phyloP scores from a whole-genome alignment of 768 basidiomycete genomes.

The Cystofilobasidium macerans region DNA sequence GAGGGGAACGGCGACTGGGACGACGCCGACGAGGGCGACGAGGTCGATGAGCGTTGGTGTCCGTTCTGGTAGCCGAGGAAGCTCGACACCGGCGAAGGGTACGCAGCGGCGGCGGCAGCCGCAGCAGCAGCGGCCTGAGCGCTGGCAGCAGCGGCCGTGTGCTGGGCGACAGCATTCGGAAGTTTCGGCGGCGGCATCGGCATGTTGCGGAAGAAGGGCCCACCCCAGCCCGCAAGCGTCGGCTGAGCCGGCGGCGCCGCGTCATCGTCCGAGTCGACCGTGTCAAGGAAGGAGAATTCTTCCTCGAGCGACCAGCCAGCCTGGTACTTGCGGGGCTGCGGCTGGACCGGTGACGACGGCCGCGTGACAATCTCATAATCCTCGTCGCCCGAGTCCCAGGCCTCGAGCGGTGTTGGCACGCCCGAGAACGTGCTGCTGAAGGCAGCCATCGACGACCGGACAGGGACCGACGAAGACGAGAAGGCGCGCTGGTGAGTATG shows the following conservation, averaged over 20 bases:
- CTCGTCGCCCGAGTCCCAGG: constrained; percentile 20
- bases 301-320: constrained; percentile 25
- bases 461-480: constrained; percentile 21
- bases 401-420: neutral
- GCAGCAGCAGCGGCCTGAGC: neutral
- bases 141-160: neutral
- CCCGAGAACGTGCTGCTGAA: too few species aligned
- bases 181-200: constrained; percentile 8
- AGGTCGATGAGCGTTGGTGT: constrained; percentile 5
- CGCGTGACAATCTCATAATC: constrained; percentile 22
- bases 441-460: neutral
- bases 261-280: constrained; percentile 19
- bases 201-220: constrained; percentile 24
- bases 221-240: constrained; percentile 23
- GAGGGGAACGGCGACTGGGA: constrained; percentile 15
- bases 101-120: constrained; percentile 12
- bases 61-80: constrained; percentile 9
- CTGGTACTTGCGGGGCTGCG: constrained; percentile 5
- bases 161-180: neutral
- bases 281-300: constrained; percentile 26
- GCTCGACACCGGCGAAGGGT: constrained; percentile 11
- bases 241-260: constrained; percentile 4
- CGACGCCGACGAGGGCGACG: constrained; percentile 16
- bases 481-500: constrained; percentile 1
- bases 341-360: constrained; percentile 5